Evolutionary conservation across 78 protist genomes (phyloP).

Genomic region (Ministeria vibrans): DNA sequence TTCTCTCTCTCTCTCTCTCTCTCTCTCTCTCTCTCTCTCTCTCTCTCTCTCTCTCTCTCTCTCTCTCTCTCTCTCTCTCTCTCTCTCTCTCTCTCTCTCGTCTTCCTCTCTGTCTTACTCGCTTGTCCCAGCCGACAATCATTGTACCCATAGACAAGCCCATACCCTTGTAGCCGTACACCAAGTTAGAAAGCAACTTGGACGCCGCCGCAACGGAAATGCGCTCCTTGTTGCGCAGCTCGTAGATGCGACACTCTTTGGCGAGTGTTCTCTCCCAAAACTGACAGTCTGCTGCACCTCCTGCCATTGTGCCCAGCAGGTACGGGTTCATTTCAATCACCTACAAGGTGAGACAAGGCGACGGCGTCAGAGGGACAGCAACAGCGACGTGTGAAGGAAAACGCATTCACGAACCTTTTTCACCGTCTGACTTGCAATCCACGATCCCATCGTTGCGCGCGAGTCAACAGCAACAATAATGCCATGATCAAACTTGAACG

Average conservation of each 20-base stretch:
- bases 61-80: no score
- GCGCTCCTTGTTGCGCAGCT: constrained; percentile 84
- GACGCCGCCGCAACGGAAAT: constrained; percentile 99
- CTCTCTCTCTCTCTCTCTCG: no score
- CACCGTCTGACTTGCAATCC: constrained; percentile 56
- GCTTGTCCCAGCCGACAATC: constrained; percentile 97
- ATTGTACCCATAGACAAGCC: constrained; percentile 99
- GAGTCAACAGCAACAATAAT: constrained; percentile 96
- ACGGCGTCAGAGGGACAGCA: neutral
- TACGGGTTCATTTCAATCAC: constrained; percentile 95
- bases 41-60: no score
- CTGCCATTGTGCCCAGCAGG: constrained; percentile 99
- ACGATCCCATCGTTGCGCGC: constrained; percentile 92
- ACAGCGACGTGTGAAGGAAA: neutral
- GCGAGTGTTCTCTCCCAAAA: constrained; percentile 97
- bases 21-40: no score
- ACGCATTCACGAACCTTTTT: neutral
- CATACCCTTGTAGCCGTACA: constrained; percentile 82
- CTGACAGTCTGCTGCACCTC: constrained; percentile 99
- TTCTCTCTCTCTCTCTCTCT: no score
- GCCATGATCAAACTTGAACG: constrained; percentile 85
- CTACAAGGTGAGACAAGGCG: constrained; percentile 30
- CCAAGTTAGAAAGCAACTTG: constrained; percentile 91
- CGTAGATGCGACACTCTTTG: constrained; percentile 73
- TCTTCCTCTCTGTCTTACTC: no score